Evolutionary conservation across 768 basidiomycete genomes (phyloP).

Genomic region (Pluteus cervinus): DNA sequence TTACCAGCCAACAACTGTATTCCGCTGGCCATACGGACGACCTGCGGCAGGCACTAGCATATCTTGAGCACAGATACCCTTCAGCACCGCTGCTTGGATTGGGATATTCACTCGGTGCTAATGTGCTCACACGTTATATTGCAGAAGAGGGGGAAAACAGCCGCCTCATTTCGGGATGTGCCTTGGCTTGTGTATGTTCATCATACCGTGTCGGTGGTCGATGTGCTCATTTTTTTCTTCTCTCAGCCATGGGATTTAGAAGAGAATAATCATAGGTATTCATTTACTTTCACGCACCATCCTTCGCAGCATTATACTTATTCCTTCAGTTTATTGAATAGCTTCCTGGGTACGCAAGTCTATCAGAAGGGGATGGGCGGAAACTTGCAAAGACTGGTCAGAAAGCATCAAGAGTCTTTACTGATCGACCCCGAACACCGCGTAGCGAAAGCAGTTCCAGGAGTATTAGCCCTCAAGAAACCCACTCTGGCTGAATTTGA

Average conservation of each 20-base stretch:
- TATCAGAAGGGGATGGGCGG: conserved; percentile 78
- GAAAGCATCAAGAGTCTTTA: conserved; percentile 43
- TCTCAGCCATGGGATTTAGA: conserved; percentile 48
- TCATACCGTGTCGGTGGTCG: conserved; percentile 13
- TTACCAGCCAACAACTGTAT: conserved; percentile 81
- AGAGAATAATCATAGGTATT: conserved; percentile 40
- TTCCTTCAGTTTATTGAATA: conserved; percentile 41
- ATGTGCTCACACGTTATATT: conserved; percentile 84
- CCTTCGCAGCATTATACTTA: conserved; percentile 10
- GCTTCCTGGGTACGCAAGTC: conserved; percentile 52
- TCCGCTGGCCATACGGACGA: conserved; percentile 90
- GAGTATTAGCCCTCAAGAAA: conserved; percentile 40
- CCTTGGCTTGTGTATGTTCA: conserved; percentile 65
- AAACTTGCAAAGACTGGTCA: conserved; percentile 59
- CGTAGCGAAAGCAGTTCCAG: conserved; percentile 41
- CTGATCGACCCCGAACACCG: conserved; percentile 42
- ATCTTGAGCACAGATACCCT: conserved; percentile 69
- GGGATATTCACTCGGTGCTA: conserved; percentile 92
- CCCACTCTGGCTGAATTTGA: conserved; percentile 58
- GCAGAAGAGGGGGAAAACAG: conserved; percentile 72
- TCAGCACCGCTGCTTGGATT: conserved; percentile 78
- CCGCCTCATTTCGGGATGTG: conserved; percentile 60
- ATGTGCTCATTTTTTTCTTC: conserved; percentile 9
- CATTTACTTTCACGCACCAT: conserved; percentile 14
- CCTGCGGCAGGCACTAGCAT: conserved; percentile 72